A percentile compares a stretch with the other conserved stretches of the same genome.
Conservation (phyloP, 305 asterid genomes). For the Ajuga reptans region DNA sequence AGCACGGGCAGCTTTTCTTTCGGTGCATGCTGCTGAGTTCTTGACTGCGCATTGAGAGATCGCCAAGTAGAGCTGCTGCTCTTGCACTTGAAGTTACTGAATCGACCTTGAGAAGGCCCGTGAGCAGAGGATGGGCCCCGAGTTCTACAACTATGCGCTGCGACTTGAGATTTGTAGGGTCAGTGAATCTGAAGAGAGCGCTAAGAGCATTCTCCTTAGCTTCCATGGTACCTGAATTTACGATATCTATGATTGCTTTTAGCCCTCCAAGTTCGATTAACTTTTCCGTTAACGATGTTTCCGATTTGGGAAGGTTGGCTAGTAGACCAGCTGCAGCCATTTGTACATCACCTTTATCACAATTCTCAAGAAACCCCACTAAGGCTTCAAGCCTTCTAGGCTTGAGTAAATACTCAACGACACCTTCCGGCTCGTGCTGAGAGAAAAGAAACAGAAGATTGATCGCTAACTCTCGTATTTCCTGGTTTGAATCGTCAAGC, state of each 20-base stretch:
- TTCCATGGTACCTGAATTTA: conserved; percentile 36
- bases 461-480: conserved; percentile 49
- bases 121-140: conserved; percentile 37
- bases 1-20: conserved; percentile 26
- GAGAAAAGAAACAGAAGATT: conserved; percentile 53
- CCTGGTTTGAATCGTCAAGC: conserved; percentile 51
- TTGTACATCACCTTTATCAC: conserved; percentile 42
- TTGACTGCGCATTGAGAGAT: conserved; percentile 54
- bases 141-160: conserved; percentile 39
- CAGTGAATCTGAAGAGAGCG: conserved; percentile 56
- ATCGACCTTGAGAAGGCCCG: conserved; percentile 33
- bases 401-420: conserved; percentile 53
- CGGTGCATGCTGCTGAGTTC: conserved; percentile 31
- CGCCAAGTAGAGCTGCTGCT: conserved; percentile 57
- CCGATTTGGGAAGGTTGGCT: conserved; percentile 60
- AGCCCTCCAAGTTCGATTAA: conserved; percentile 53
- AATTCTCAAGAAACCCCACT: conserved; percentile 51
- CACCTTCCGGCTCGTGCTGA: conserved; percentile 56
- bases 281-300: conserved; percentile 37
- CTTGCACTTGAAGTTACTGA: conserved; percentile 48
- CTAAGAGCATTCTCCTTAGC: conserved; percentile 63
- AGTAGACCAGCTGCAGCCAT: conserved; percentile 61
- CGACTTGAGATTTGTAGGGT: conserved; percentile 44
- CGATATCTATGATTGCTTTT: conserved; percentile 39
- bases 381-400: conserved; percentile 54